Percentiles rank a stretch among this genome's conserved stretches.
phyloP scores from a whole-genome alignment of 2,329 filamentous ascomycete species.

The Botrytis cinerea region DNA sequence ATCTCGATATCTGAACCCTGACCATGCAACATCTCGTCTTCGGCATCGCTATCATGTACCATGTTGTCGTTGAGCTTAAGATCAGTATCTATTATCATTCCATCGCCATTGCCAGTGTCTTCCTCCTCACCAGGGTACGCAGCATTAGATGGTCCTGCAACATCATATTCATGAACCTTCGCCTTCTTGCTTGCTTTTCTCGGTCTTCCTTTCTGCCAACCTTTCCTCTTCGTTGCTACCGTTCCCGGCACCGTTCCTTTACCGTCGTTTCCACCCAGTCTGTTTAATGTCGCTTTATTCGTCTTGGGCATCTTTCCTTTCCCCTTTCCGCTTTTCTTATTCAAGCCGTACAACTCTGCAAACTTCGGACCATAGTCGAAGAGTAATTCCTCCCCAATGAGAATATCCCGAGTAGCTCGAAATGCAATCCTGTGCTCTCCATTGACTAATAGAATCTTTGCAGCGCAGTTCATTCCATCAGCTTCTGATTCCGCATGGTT shows the following conservation, averaged over 20 bases:
- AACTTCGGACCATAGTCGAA: constrained; percentile 79
- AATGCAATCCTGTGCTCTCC: constrained; percentile 77
- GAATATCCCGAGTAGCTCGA: constrained; percentile 65
- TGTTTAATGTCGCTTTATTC: constrained; percentile 34
- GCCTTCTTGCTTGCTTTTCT: constrained; percentile 28
- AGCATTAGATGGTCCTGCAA: neutral
- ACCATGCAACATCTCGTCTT: neutral
- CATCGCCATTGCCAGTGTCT: too few relatives aligned
- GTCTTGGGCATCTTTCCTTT: constrained; percentile 24
- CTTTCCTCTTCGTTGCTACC: neutral
- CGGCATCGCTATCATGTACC: neutral
- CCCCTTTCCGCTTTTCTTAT: constrained; percentile 45
- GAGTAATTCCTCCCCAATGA: constrained; percentile 73
- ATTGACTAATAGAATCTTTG: constrained; percentile 71
- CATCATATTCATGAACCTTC: neutral
- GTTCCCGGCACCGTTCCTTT: constrained; percentile 22
- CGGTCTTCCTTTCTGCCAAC: constrained; percentile 16
- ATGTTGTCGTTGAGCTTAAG: neutral
- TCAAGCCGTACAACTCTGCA: constrained; percentile 53
- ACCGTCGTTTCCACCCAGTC: constrained; percentile 25
- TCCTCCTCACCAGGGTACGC: neutral
- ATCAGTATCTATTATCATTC: neutral
- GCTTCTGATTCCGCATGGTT: constrained; percentile 72
- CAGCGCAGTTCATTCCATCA: constrained; percentile 61
- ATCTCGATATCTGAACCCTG: neutral